Evolutionary conservation across 352 stramenopile genomes (phyloP).

Genomic region (Globisporangium iwayamae): DNA sequence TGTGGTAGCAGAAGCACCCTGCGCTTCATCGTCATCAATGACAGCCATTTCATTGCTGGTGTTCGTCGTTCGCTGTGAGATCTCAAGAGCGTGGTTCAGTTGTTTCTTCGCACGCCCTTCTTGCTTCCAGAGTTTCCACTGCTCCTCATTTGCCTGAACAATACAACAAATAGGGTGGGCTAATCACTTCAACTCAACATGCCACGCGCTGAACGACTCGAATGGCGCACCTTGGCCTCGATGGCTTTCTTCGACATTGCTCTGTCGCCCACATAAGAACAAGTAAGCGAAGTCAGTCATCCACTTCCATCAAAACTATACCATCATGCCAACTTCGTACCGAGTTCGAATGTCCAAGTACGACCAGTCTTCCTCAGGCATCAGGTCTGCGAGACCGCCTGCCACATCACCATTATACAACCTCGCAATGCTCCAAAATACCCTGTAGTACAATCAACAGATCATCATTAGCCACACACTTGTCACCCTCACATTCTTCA

Average conservation of each 20-base stretch:
- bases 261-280: conserved; percentile 18
- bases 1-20: neutral
- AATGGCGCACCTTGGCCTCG: conserved; percentile 57
- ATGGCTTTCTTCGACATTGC: conserved; percentile 74
- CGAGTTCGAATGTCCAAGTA: conserved; percentile 75
- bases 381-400: conserved; percentile 50
- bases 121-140: conserved; percentile 70
- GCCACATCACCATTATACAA: conserved; percentile 77
- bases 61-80: neutral
- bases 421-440: conserved; percentile 84
- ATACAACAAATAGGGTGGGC: too few species aligned
- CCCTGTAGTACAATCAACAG: conserved; percentile 21
- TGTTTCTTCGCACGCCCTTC: conserved; percentile 8
- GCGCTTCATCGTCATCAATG: conserved; percentile 1
- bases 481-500: too few species aligned
- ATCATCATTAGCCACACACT: neutral
- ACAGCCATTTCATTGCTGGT: conserved; percentile 10
- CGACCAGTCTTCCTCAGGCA: conserved; percentile 82
- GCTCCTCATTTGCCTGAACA: conserved; percentile 58
- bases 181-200: neutral
- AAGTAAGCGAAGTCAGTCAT: neutral
- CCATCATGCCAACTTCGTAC: conserved; percentile 18
- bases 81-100: conserved; percentile 3
- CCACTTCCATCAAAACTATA: neutral
- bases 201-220: neutral